Evolutionary conservation across 2,329 filamentous ascomycete genomes (phyloP).

Genomic region (Fusarium nematophilum): DNA sequence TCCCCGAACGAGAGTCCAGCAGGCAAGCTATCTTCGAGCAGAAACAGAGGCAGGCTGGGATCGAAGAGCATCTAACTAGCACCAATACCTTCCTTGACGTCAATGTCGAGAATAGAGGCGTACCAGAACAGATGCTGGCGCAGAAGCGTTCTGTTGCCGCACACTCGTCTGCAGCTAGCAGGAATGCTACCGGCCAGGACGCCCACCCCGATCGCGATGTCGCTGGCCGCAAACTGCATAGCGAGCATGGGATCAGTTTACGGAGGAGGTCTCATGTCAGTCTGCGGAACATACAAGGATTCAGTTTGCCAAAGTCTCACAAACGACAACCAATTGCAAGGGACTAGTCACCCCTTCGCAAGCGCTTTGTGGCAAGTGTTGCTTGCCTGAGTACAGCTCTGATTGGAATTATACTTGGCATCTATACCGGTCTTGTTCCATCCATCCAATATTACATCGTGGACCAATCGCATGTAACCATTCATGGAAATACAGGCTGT

Average conservation of each 20-base stretch:
- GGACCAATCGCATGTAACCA: conserved; percentile 73
- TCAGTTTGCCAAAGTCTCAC: conserved; percentile 65
- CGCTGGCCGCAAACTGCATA: conserved; percentile 40
- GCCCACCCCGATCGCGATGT: conserved; percentile 41
- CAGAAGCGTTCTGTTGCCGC: conserved; percentile 6
- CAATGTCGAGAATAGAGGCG: not conserved
- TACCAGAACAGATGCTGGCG: not conserved
- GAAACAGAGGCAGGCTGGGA: not conserved
- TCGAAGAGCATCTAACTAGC: conserved; percentile 8
- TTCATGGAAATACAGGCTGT: conserved; percentile 79
- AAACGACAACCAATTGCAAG: conserved; percentile 75
- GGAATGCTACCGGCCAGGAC: conserved; percentile 36
- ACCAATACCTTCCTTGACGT: not conserved
- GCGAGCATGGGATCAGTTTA: conserved; percentile 56
- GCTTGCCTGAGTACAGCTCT: conserved; percentile 79
- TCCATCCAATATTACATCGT: conserved; percentile 81
- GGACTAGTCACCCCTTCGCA: conserved; percentile 76
- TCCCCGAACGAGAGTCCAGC: conserved; percentile 29
- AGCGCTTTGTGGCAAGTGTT: conserved; percentile 74
- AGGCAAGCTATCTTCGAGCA: conserved; percentile 2
- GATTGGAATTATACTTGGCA: conserved; percentile 76
- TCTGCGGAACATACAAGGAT: conserved; percentile 59
- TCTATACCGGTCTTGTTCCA: conserved; percentile 83
- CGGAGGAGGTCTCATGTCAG: conserved; percentile 66
- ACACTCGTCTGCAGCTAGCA: conserved; percentile 13